phyloP scores from a whole-genome alignment of 805 yeast genomes.

The Cyberlindnera bimundalis region DNA sequence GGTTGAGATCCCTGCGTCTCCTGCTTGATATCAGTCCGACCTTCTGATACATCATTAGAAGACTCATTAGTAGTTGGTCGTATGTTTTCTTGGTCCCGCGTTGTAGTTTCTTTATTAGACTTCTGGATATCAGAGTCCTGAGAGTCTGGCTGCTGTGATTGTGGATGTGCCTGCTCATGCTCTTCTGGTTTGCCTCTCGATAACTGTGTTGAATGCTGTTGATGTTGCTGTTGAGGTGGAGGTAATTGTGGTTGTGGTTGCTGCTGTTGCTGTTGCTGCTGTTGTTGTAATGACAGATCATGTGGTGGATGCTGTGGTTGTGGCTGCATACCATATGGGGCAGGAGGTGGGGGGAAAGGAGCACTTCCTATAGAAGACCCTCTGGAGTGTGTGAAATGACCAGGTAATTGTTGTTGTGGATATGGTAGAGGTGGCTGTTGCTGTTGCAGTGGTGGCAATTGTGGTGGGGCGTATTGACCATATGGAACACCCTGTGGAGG shows the following conservation, averaged over 20 bases:
- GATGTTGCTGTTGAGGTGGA: conserved; percentile 4
- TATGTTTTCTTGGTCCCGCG: conserved; percentile 4
- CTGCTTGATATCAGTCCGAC: conserved; percentile 21
- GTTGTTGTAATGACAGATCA: conserved; percentile 3
- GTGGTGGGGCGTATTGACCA: conserved; percentile 13
- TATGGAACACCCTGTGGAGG: conserved; percentile 4
- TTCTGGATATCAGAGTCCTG: not conserved
- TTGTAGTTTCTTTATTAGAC: not conserved
- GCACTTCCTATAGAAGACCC: conserved; percentile 16
- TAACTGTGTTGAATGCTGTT: conserved; percentile 4
- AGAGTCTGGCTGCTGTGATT: too few species aligned
- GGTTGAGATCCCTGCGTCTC: conserved; percentile 7
- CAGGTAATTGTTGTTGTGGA: conserved; percentile 12
- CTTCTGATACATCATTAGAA: conserved; percentile 18
- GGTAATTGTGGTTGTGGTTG: not conserved
- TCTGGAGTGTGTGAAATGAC: conserved; percentile 14
- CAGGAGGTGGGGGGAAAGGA: conserved; percentile 14
- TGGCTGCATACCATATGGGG: conserved; percentile 6
- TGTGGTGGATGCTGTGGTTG: conserved; percentile 5
- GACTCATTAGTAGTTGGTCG: conserved; percentile 20
- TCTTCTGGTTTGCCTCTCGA: too few species aligned
- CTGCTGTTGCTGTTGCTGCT: conserved; percentile 5
- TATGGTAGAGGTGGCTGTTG: conserved; percentile 8
- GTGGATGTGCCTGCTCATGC: too few species aligned
- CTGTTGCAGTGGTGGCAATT: conserved; percentile 14